Conservation (phyloP, 2,329 filamentous ascomycete species). For the Penicillium sp. region DNA sequence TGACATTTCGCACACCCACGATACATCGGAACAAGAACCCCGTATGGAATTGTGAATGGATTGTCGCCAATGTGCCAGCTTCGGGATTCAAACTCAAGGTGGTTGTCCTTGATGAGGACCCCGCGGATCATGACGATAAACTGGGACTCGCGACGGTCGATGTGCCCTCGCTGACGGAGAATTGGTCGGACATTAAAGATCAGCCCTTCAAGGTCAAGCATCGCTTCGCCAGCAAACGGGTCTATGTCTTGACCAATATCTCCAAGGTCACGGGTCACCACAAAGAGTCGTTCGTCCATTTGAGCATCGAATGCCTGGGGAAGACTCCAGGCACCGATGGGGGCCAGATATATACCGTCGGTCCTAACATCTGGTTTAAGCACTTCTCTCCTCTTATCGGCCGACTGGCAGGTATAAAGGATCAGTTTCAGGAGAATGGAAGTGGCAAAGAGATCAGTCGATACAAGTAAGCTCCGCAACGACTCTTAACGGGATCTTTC, state of each 20-base stretch:
- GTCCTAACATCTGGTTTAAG: slow-evolving; percentile 73
- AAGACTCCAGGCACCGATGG: slow-evolving; percentile 66
- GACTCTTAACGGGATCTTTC: neutral
- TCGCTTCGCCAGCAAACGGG: slow-evolving; percentile 77
- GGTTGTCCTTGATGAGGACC: slow-evolving; percentile 87
- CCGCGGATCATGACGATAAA: slow-evolving; percentile 80
- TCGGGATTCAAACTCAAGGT: slow-evolving; percentile 83
- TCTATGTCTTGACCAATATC: slow-evolving; percentile 72
- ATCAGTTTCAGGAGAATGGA: slow-evolving; percentile 56
- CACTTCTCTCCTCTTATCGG: slow-evolving; percentile 91
- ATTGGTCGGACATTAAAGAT: slow-evolving; percentile 69
- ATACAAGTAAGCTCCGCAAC: slow-evolving; percentile 67
- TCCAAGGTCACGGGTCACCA: slow-evolving; percentile 61
- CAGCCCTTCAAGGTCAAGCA: slow-evolving; percentile 74
- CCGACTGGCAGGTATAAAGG: slow-evolving; percentile 72
- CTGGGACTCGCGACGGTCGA: slow-evolving; percentile 81
- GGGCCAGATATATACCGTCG: slow-evolving; percentile 75
- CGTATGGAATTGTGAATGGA: slow-evolving; percentile 81
- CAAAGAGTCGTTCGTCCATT: slow-evolving; percentile 66
- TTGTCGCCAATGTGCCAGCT: slow-evolving; percentile 81
- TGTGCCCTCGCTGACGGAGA: slow-evolving; percentile 60
- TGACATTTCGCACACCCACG: slow-evolving; percentile 75
- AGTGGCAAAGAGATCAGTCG: slow-evolving; percentile 61
- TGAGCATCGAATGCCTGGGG: slow-evolving; percentile 79
- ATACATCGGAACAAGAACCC: slow-evolving; percentile 72